Evolutionary conservation across 805 yeast species (phyloP).

Genomic region (Pichia scutulata): DNA sequence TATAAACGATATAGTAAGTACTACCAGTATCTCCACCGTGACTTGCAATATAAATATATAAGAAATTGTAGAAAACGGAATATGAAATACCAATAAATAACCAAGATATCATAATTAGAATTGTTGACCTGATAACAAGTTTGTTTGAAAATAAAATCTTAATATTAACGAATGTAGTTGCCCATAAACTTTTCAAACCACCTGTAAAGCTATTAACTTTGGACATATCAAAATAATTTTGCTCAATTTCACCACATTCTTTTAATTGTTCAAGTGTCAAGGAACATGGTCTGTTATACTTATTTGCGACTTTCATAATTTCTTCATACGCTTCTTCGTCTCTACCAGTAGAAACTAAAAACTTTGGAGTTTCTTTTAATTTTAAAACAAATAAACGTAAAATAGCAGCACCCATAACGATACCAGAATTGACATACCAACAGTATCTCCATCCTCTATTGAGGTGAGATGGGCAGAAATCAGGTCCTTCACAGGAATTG

Average conservation of each 20-base stretch:
- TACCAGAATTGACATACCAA: conserved; percentile 46
- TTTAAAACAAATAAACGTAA: conserved; percentile 37
- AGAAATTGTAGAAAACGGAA: conserved; percentile 47
- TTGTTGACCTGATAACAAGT: conserved; percentile 36
- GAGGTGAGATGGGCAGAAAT: conserved; percentile 35
- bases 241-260: conserved; percentile 35
- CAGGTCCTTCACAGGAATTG: conserved; percentile 37
- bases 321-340: conserved; percentile 42
- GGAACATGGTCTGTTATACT: conserved; percentile 34
- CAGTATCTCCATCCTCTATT: conserved; percentile 61
- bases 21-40: conserved; percentile 43
- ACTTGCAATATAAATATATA: conserved; percentile 42
- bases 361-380: conserved; percentile 51
- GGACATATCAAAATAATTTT: conserved; percentile 13
- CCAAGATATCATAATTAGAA: conserved; percentile 47
- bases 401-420: conserved; percentile 42
- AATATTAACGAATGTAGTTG: conserved; percentile 32
- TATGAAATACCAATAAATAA: conserved; percentile 51
- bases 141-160: conserved; percentile 39
- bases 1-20: conserved; percentile 33
- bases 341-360: conserved; percentile 42
- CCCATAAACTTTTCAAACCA: conserved; percentile 22
- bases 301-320: conserved; percentile 37
- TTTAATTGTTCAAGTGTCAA: conserved; percentile 41
- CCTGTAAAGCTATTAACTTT: conserved; percentile 17